These are phyloP conservation scores for Trifolium fragiferum DNA, from an alignment of 306 rosid species.

Conservation along the genomic window DNA sequence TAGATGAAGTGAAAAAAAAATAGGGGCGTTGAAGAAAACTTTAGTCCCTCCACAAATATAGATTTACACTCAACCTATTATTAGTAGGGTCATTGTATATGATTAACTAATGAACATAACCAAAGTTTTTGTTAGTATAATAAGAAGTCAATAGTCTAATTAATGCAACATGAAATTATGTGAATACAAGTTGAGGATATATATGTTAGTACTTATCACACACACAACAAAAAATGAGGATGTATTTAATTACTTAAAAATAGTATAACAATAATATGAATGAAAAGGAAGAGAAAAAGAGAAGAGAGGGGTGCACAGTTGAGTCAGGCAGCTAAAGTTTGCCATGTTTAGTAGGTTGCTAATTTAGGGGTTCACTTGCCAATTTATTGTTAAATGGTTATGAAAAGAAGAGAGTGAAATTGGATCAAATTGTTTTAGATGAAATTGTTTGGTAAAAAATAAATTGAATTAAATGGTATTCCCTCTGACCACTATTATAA, in stretches of 20 bases:
- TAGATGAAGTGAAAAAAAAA: slow-evolving; percentile 29
- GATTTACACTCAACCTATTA: slow-evolving; percentile 43
- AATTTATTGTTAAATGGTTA: slow-evolving; percentile 20
- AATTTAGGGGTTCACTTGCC: slow-evolving; percentile 29
- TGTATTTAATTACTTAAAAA: slow-evolving; percentile 14
- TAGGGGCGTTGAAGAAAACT: slow-evolving; percentile 39
- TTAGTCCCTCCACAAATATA: slow-evolving; percentile 5
- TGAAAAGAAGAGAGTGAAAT: slow-evolving; percentile 23
- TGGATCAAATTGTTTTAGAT: background rate
- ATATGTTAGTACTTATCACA: too few relatives aligned
- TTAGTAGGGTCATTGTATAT: slow-evolving; percentile 21
- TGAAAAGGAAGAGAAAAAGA: background rate
- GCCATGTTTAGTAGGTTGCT: slow-evolving; percentile 40
- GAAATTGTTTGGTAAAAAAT: background rate
- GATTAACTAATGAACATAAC: background rate
- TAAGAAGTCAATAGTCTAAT: slow-evolving; percentile 36
- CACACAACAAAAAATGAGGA: background rate
- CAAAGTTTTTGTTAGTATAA: background rate
- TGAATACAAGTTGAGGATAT: slow-evolving; percentile 31
- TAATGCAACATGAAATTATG: slow-evolving; percentile 23
- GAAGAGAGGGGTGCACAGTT: background rate
- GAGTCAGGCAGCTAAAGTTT: slow-evolving; percentile 31
- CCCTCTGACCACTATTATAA: too few relatives aligned
- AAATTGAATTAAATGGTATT: too few relatives aligned
- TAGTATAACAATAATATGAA: background rate